These are phyloP conservation scores for Solanum habrochaites DNA, from an alignment of 257 asterid genomes.

Conservation along the genomic window DNA sequence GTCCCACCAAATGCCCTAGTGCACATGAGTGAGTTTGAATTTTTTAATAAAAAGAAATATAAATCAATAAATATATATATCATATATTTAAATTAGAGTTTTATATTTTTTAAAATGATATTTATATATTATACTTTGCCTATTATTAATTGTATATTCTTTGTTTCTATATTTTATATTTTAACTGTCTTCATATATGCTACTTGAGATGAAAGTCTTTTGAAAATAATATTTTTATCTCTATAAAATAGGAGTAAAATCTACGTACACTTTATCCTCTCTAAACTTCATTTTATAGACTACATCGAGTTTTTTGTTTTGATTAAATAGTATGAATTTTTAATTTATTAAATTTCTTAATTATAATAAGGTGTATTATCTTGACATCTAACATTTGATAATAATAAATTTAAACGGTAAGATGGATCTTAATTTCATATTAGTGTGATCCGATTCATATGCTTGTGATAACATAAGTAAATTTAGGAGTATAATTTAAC, in stretches of 20 bases:
- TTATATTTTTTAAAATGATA: not conserved
- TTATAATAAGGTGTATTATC: not conserved
- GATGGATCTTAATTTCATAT: too few relatives aligned
- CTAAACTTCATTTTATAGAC: not conserved
- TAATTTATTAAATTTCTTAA: not conserved
- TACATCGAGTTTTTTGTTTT: not conserved
- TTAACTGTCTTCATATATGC: rapidly evolving
- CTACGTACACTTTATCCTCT: not conserved
- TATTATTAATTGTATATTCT: not conserved
- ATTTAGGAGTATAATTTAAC: too few relatives aligned
- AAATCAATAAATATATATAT: too few relatives aligned
- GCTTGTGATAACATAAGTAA: too few relatives aligned
- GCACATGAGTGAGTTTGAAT: not conserved
- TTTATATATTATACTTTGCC: not conserved
- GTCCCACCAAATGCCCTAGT: not conserved
- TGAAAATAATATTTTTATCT: not conserved
- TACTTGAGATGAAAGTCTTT: not conserved
- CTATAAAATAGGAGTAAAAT: not conserved
- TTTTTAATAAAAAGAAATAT: not conserved
- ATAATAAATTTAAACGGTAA: too few relatives aligned
- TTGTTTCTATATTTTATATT: not conserved
- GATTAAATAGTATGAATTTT: not conserved
- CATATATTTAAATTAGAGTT: not conserved
- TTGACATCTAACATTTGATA: not conserved
- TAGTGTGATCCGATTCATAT: too few relatives aligned